Conservation (phyloP, 2,329 filamentous ascomycete genomes). For the Zymoseptoria crescenta region DNA sequence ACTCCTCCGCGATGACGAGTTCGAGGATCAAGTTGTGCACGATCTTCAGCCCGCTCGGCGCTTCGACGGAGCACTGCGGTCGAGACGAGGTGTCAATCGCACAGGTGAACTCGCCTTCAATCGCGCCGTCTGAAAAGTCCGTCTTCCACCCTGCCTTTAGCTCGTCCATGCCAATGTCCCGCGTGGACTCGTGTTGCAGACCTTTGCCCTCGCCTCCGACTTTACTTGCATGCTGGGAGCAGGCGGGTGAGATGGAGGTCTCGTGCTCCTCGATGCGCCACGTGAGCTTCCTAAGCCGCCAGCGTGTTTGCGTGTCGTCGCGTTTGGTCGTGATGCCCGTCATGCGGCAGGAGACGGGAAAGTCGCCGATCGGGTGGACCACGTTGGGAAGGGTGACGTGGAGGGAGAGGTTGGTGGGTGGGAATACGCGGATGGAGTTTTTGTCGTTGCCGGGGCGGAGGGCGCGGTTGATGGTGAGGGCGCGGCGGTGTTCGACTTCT, state of each 20-base stretch:
- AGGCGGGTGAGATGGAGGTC: conserved; percentile 71
- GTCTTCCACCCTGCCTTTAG: conserved; percentile 88
- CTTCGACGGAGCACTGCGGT: conserved; percentile 70
- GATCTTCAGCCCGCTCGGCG: conserved; percentile 66
- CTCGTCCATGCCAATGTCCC: conserved; percentile 71
- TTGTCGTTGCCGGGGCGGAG: conserved; percentile 73
- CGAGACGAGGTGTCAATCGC: conserved; percentile 53
- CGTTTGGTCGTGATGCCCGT: conserved; percentile 75
- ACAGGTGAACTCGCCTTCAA: conserved; percentile 73
- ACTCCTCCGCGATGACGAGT: conserved; percentile 90
- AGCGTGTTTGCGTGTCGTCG: conserved; percentile 63
- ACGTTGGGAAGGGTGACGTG: conserved; percentile 74
- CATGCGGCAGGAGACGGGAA: conserved; percentile 70
- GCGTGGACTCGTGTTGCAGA: conserved; percentile 63
- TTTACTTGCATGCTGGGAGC: conserved; percentile 63
- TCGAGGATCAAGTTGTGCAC: conserved; percentile 83
- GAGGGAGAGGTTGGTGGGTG: conserved; percentile 86
- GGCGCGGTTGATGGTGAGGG: conserved; percentile 69
- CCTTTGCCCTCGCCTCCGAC: conserved; percentile 61
- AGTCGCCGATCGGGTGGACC: conserved; percentile 77
- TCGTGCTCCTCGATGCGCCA: conserved; percentile 90
- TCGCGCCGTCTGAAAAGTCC: conserved; percentile 57
- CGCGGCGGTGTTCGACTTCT: conserved; percentile 57
- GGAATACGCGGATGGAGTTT: conserved; percentile 87
- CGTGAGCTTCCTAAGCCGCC: conserved; percentile 83